Evolutionary conservation across 2,329 filamentous ascomycete genomes (phyloP).

Genomic region (Sarocladium strictum): DNA sequence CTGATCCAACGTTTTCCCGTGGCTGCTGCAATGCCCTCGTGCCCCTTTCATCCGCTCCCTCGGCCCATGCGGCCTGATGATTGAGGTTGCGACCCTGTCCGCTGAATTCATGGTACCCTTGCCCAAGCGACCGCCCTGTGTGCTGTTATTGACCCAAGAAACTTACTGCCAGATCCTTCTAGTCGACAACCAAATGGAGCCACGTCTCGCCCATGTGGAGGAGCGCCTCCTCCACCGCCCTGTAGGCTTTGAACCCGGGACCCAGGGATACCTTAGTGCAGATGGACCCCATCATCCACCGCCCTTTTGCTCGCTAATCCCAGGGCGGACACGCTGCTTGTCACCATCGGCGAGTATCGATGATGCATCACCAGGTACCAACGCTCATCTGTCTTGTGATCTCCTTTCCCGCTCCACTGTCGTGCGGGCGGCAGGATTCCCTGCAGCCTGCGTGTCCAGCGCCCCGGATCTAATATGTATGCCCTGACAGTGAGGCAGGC

Average conservation of each 20-base stretch:
- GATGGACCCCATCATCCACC: neutral
- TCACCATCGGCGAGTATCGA: conserved; percentile 1
- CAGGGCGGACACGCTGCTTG: neutral
- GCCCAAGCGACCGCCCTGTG: neutral
- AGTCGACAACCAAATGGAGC: conserved; percentile 6
- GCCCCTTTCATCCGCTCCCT: neutral
- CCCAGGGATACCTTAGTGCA: conserved; percentile 2
- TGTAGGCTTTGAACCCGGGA: conserved; percentile 8
- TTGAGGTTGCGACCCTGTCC: neutral
- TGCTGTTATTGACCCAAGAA: conserved; percentile 1
- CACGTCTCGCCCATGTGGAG: conserved; percentile 7
- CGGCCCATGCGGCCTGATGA: neutral
- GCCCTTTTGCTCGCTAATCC: conserved; percentile 7
- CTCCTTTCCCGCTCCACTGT: conserved; percentile 7
- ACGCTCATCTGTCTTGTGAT: conserved; percentile 7
- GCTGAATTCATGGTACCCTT: conserved; percentile 4
- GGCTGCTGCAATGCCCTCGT: neutral
- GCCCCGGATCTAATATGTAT: conserved; percentile 1
- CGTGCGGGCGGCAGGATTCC: conserved; percentile 1
- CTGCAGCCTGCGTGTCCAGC: conserved; percentile 6
- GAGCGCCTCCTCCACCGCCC: neutral
- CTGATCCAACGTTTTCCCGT: neutral
- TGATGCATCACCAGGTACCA: conserved; percentile 8
- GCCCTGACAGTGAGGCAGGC: neutral
- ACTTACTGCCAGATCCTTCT: conserved; percentile 1